Evolutionary conservation across 805 yeast species (phyloP).

Genomic region (Blastobotrys terrestris): DNA sequence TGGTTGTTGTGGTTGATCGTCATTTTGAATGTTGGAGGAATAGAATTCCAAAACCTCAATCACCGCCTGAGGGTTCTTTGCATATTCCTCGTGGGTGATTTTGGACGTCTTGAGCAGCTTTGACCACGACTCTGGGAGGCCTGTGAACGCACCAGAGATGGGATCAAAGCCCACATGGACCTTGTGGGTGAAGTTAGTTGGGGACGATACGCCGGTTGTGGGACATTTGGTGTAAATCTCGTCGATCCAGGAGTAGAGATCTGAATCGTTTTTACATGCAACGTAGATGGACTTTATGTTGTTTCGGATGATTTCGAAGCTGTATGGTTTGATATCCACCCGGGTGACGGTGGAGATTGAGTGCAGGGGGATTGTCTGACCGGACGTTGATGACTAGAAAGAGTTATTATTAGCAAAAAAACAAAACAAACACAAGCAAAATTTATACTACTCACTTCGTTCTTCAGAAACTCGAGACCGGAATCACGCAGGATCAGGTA

Average conservation of each 20-base stretch:
- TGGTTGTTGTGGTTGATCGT: constrained; percentile 14
- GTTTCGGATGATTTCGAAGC: constrained; percentile 62
- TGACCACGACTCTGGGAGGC: constrained; percentile 92
- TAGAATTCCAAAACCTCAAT: constrained; percentile 86
- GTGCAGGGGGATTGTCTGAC: constrained; percentile 44
- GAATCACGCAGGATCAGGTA: constrained; percentile 73
- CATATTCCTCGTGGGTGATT: constrained; percentile 80
- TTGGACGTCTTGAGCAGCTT: constrained; percentile 76
- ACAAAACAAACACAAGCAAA: not conserved
- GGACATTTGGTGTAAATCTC: constrained; percentile 50
- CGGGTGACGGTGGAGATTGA: constrained; percentile 60
- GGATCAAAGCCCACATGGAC: constrained; percentile 92
- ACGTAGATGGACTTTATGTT: constrained; percentile 60
- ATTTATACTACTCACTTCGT: constrained; percentile 36
- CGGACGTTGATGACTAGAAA: constrained; percentile 13
- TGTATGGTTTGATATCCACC: constrained; percentile 65
- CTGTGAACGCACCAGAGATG: constrained; percentile 79
- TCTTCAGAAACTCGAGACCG: constrained; percentile 66
- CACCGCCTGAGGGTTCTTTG: constrained; percentile 89
- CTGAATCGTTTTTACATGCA: constrained; percentile 70
- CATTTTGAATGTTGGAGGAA: constrained; percentile 16
- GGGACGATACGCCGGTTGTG: constrained; percentile 64
- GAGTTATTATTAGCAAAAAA: not conserved
- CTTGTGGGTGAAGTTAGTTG: constrained; percentile 90
- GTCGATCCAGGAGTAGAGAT: constrained; percentile 85